A percentile compares a stretch with the other conserved stretches of the same genome.
Evolutionary conservation across 2,329 filamentous ascomycete species (phyloP).

Genomic region (Scytalidium lignicola): DNA sequence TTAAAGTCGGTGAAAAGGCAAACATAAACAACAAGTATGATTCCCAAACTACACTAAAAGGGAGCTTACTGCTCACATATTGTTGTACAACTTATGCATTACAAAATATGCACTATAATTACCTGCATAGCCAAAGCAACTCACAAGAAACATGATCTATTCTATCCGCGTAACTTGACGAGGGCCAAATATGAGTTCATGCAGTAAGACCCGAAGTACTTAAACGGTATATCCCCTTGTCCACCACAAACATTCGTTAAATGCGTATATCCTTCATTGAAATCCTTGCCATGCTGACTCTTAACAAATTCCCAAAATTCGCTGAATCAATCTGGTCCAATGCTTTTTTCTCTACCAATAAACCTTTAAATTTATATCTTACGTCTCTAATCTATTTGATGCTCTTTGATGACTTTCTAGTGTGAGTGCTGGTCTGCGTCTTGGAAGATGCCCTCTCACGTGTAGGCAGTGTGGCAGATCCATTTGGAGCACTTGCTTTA

Average conservation of each 20-base stretch:
- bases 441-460: slow-evolving; percentile 29
- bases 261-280: not conserved
- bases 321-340: not conserved
- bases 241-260: not conserved
- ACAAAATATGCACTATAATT: too few relatives aligned
- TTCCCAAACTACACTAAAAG: too few relatives aligned
- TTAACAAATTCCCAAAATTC: not conserved
- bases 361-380: not conserved
- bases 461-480: slow-evolving; percentile 10
- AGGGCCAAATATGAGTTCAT: not conserved
- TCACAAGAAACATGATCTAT: not conserved
- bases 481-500: slow-evolving; percentile 3
- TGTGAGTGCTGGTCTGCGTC: slow-evolving; percentile 27
- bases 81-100: too few relatives aligned
- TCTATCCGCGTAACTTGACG: not conserved
- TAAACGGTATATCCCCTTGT: not conserved
- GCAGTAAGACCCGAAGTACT: not conserved
- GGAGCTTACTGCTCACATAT: too few relatives aligned
- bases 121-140: too few relatives aligned
- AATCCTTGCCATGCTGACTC: not conserved
- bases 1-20: too few relatives aligned
- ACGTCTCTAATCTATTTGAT: slow-evolving; percentile 22
- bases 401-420: slow-evolving; percentile 30
- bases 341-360: not conserved
- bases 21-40: too few relatives aligned